A percentile compares a stretch with the other conserved stretches of the same genome.
These are phyloP conservation scores for Tanacetum coccineum DNA, from an alignment of 129 eudicot species.

Conservation along the genomic window DNA sequence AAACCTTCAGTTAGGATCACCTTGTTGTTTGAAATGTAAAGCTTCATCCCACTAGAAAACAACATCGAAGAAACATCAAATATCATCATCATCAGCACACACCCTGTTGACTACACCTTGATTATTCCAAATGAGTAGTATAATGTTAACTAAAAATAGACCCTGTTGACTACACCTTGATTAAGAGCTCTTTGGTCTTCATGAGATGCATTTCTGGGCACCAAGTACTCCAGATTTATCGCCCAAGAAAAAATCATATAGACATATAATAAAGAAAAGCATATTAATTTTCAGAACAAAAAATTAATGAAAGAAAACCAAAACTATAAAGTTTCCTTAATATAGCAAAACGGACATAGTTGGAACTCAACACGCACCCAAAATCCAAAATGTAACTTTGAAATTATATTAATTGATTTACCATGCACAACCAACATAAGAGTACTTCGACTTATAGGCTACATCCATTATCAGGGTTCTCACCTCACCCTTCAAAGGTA, in stretches of 20 bases:
- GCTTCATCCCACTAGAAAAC: conserved; percentile 90
- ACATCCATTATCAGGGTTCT: too few species aligned
- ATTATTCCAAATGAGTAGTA: too few species aligned
- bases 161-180: too few species aligned
- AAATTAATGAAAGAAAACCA: not conserved
- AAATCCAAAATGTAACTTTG: not conserved
- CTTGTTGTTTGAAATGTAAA: conserved; percentile 76
- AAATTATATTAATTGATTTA: not conserved
- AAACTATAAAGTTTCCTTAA: not conserved
- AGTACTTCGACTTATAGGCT: too few species aligned
- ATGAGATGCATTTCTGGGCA: not conserved
- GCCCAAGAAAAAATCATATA: not conserved
- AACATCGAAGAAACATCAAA: too few species aligned
- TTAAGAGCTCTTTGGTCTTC: not conserved
- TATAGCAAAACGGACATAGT: not conserved
- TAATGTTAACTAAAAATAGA: too few species aligned
- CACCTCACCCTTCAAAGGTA: too few species aligned
- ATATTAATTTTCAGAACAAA: not conserved
- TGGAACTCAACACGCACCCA: not conserved
- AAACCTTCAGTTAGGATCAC: conserved; percentile 92
- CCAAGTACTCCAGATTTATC: not conserved
- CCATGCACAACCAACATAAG: conserved; percentile 6
- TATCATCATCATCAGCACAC: too few species aligned
- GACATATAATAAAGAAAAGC: not conserved
- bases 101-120: too few species aligned